Conservation (phyloP, 192 early-diverging fungal species). For the Funneliformis mosseae region DNA sequence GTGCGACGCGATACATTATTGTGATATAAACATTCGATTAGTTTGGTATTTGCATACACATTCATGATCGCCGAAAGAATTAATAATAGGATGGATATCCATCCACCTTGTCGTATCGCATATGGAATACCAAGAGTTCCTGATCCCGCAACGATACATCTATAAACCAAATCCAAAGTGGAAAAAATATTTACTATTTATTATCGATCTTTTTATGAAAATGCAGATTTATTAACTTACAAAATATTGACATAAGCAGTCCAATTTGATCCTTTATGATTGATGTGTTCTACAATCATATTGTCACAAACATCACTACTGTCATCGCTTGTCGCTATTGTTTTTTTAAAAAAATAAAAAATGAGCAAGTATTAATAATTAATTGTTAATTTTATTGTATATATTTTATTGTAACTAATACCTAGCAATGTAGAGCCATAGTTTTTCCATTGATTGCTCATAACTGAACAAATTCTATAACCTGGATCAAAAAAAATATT, state of each 20-base stretch:
- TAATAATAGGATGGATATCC: conserved; percentile 72
- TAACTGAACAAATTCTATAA: too few relatives aligned
- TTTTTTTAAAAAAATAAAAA: too few relatives aligned
- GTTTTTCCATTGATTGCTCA: not conserved
- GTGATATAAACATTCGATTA: conserved; percentile 63
- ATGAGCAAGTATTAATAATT: too few relatives aligned
- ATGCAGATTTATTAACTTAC: not conserved
- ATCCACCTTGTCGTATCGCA: conserved; percentile 69
- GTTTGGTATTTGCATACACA: conserved; percentile 70
- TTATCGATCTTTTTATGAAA: not conserved
- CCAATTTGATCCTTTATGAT: conserved; percentile 27
- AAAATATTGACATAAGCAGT: conserved; percentile 21
- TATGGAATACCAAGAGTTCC: conserved; percentile 63
- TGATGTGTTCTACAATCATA: not conserved
- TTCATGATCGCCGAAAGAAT: conserved; percentile 68
- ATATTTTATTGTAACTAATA: too few relatives aligned
- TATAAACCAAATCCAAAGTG: not conserved
- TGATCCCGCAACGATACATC: conserved; percentile 66
- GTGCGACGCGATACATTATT: conserved; percentile 31
- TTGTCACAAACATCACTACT: not conserved
- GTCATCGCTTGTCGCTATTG: not conserved
- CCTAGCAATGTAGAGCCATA: not conserved
- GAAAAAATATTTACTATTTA: not conserved
- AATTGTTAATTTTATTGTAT: too few relatives aligned
- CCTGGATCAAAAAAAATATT: too few relatives aligned